Conservation (phyloP, 164 flowering plant genomes). For the Aristolochia fimbriata region DNA sequence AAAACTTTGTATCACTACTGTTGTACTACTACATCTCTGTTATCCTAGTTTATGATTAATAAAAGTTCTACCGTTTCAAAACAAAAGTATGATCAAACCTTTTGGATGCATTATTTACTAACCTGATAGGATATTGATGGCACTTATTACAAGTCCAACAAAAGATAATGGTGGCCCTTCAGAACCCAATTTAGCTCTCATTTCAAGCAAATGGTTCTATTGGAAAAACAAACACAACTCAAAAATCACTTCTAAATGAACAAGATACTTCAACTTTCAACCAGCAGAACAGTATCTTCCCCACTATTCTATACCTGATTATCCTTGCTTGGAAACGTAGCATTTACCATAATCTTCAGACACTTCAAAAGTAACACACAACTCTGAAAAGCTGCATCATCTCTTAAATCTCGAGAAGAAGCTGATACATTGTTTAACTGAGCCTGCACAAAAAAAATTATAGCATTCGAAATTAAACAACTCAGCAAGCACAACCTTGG, state of each 20-base stretch:
- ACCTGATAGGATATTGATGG: slow-evolving; percentile 87
- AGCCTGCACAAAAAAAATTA: slow-evolving; percentile 35
- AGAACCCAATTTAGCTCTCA: slow-evolving; percentile 33
- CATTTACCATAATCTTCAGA: slow-evolving; percentile 93
- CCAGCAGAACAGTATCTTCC: neutral
- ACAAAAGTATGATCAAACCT: neutral
- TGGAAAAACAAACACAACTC: neutral
- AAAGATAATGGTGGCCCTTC: slow-evolving; percentile 37
- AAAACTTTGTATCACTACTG: too few species aligned
- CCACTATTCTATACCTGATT: slow-evolving; percentile 57
- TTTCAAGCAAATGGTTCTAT: slow-evolving; percentile 74
- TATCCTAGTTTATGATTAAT: too few species aligned
- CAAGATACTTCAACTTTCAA: neutral
- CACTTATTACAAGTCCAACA: slow-evolving; percentile 44
- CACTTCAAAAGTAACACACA: slow-evolving; percentile 60
- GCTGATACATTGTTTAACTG: slow-evolving; percentile 23
- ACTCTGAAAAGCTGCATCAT: slow-evolving; percentile 28
- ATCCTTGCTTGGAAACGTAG: slow-evolving; percentile 79
- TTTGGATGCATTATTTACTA: neutral
- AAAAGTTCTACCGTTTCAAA: too few species aligned
- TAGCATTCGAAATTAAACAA: too few species aligned
- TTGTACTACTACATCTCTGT: too few species aligned
- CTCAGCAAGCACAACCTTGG: too few species aligned
- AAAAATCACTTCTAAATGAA: neutral
- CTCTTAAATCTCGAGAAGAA: slow-evolving; percentile 22